Conservation (phyloP, 495 filamentous ascomycete genomes). For the Rhypophila decipiens region DNA sequence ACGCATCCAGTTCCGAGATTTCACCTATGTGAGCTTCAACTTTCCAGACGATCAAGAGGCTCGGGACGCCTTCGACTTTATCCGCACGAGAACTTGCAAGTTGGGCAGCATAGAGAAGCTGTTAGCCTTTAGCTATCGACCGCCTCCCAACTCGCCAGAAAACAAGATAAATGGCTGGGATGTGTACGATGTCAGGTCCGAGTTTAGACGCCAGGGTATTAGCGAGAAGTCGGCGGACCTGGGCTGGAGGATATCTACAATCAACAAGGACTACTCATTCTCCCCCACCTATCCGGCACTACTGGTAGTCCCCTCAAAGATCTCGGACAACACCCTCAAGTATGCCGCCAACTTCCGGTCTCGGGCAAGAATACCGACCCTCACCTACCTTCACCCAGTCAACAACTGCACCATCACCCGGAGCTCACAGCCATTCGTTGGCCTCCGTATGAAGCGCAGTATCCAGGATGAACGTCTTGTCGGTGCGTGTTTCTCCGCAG, state of each 20-base stretch:
- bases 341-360: constrained; percentile 90
- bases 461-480: constrained; percentile 95
- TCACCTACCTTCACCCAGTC: constrained; percentile 90
- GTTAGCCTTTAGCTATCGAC: constrained; percentile 80
- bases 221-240: constrained; percentile 63
- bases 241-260: constrained; percentile 84
- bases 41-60: constrained; percentile 68
- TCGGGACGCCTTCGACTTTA: constrained; percentile 82
- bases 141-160: constrained; percentile 57
- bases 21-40: constrained; percentile 86
- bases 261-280: constrained; percentile 84
- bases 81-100: constrained; percentile 74
- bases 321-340: constrained; percentile 94
- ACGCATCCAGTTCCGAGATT: constrained; percentile 84
- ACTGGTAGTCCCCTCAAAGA: constrained; percentile 73
- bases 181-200: constrained; percentile 76
- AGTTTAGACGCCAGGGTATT: constrained; percentile 77
- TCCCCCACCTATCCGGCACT: constrained; percentile 91
- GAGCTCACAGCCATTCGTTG: constrained; percentile 88
- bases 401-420: constrained; percentile 97
- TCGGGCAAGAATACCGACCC: constrained; percentile 73
- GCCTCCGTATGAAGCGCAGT: constrained; percentile 80
- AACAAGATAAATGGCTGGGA: constrained; percentile 74
- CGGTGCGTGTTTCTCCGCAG: constrained; percentile 85
- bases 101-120: constrained; percentile 81